These are phyloP conservation scores for Ceratonia siliqua DNA, from an alignment of 306 rosid species.

Conservation along the genomic window DNA sequence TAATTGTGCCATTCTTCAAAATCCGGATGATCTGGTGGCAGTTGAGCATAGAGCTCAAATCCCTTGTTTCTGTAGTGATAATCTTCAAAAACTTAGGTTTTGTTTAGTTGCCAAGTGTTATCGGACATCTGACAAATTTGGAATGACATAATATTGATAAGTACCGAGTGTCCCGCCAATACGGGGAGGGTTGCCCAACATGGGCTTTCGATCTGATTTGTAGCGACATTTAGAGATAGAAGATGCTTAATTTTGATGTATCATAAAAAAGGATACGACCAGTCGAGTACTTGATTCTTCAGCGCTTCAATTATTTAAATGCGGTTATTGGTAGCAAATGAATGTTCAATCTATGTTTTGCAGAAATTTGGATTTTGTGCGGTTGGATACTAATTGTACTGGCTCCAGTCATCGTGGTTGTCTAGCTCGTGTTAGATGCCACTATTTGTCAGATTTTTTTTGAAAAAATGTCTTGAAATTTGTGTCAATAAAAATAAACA, in stretches of 20 bases:
- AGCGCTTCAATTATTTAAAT: background rate
- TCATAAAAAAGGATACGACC: background rate
- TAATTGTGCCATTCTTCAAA: background rate
- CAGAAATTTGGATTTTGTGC: too few relatives aligned
- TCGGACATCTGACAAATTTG: constrained; percentile 16
- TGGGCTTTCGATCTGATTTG: constrained; percentile 8
- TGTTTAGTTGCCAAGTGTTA: constrained; percentile 23
- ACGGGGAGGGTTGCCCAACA: constrained; percentile 9
- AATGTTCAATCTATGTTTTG: background rate
- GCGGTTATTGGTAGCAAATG: background rate
- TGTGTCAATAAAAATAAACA: too few relatives aligned
- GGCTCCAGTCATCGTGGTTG: too few relatives aligned
- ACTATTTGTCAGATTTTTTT: too few relatives aligned
- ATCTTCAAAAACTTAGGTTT: constrained; percentile 24
- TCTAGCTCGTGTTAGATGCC: too few relatives aligned
- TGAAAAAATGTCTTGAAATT: too few relatives aligned
- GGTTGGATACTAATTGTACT: too few relatives aligned
- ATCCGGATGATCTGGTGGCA: constrained; percentile 13
- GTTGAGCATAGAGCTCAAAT: constrained; percentile 15
- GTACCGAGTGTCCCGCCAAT: constrained; percentile 10
- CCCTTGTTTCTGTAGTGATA: constrained; percentile 30
- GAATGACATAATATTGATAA: constrained; percentile 24
- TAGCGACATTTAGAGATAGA: constrained; percentile 16
- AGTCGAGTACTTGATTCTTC: background rate
- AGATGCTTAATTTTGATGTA: constrained; percentile 19